Base-by-base conservation (phyloP, 1,284 basidiomycete species). In the Apiotrichum gamsii region DNA sequence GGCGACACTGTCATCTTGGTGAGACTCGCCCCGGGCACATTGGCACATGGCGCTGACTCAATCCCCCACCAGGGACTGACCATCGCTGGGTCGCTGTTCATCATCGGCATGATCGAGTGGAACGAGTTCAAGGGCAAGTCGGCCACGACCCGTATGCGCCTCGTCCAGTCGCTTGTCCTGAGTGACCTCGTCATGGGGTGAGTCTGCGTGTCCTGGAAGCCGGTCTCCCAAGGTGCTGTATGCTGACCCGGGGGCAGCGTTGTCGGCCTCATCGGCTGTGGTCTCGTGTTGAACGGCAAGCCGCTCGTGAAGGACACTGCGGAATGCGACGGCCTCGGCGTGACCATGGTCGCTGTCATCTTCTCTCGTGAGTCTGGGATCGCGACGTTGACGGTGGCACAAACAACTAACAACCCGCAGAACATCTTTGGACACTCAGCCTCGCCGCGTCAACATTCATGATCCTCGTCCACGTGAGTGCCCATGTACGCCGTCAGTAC, bases 361-460 rank as follows among this genome's bases (percentile, higher is more conserved):
- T 47, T 39, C 15, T 33, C 50, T 59, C 70, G 25, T 28, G 25
- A 28, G 25, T 28, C 11, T n/a, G n/a, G n/a, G n/a, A n/a, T n/a
- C n/a, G n/a, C n/a, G n/a, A n/a, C n/a, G n/a, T n/a, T n/a, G n/a
- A n/a, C n/a, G n/a, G n/a, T n/a, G n/a, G n/a, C n/a, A n/a, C n/a
- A n/a, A n/a, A n/a, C n/a, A n/a, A n/a, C n/a, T n/a, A n/a, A n/a
- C n/a, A n/a, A n/a, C n/a, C n/a, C n/a, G n/a, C 11, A 28, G 25
- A 74, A 57, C 72, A 74, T 43, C 44, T 72, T 15, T 73, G 72
- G 69, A 74, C 72, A 8, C 52, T 73, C 10, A 39, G 56, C 5
- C 56, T 74, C 3, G 71, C 71, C 8, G 49, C 69, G 19, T 61
- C 64, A 8, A 74, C 72, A 0, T 73, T 67, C 47, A 61, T 74